Evolutionary conservation across 2,329 filamentous ascomycete species (phyloP).

Genomic region (Fusarium vanettenii): DNA sequence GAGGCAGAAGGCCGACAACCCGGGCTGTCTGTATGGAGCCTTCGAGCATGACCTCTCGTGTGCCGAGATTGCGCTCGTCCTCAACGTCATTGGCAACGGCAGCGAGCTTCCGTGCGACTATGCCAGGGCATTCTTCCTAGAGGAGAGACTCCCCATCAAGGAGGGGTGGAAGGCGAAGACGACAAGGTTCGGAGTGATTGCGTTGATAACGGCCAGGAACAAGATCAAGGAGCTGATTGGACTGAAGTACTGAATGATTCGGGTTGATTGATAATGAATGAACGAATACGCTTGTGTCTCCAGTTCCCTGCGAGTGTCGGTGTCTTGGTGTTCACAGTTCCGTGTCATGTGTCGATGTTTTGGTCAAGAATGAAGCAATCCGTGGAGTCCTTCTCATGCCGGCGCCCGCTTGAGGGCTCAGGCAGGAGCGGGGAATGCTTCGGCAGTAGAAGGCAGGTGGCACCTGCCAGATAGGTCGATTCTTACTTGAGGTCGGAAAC

Average conservation of each 20-base stretch:
- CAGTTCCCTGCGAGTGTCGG: not conserved
- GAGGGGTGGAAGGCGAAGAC: conserved; percentile 29
- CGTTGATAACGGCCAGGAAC: conserved; percentile 11
- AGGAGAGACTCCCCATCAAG: conserved; percentile 31
- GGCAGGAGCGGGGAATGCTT: not conserved
- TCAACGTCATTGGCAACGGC: conserved; percentile 36
- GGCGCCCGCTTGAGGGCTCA: not conserved
- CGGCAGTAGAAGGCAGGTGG: not conserved
- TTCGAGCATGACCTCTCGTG: conserved; percentile 34
- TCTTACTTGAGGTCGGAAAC: not conserved
- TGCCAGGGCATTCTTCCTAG: conserved; percentile 27
- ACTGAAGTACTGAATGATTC: conserved; percentile 8
- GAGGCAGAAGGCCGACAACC: conserved; percentile 30
- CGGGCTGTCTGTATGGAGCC: conserved; percentile 21
- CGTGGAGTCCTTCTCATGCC: not conserved
- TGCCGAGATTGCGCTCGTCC: conserved; percentile 35
- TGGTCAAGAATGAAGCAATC: not conserved
- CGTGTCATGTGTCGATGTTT: not conserved
- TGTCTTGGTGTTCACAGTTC: not conserved
- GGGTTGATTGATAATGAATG: not conserved
- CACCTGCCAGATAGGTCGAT: not conserved
- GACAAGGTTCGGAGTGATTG: conserved; percentile 25
- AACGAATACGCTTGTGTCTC: not conserved
- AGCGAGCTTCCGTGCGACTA: conserved; percentile 22
- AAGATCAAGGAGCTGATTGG: conserved; percentile 25